These are phyloP conservation scores for Salix brachista DNA, from an alignment of 345 rosid species.

Conservation along the genomic window DNA sequence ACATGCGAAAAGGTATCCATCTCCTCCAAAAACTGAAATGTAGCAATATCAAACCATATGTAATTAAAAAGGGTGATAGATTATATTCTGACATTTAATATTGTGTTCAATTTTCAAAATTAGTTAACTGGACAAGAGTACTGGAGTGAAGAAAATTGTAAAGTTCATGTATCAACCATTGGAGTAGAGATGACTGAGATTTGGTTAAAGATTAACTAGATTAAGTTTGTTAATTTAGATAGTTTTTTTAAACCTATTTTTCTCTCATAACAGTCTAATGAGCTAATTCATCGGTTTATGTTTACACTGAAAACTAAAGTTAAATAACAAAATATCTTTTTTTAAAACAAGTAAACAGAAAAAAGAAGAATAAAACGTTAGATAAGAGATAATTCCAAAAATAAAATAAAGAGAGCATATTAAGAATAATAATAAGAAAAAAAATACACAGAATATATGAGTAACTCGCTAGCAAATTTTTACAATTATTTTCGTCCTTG, in stretches of 20 bases:
- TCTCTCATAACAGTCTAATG: no score
- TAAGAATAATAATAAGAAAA: neutral
- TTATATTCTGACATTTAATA: neutral
- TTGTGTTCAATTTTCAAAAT: neutral
- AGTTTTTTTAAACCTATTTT: no score
- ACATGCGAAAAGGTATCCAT: slow-evolving; percentile 24
- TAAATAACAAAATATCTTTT: no score
- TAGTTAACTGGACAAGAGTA: neutral
- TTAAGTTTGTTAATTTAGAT: no score
- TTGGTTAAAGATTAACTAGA: neutral
- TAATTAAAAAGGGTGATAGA: neutral
- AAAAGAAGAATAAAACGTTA: neutral
- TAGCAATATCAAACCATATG: neutral
- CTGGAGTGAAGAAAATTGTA: neutral
- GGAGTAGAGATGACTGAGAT: neutral
- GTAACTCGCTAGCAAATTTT: neutral
- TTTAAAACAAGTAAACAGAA: neutral
- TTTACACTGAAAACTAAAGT: no score
- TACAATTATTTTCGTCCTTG: neutral
- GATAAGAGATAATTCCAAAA: neutral
- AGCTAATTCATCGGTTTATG: no score
- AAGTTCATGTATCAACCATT: neutral
- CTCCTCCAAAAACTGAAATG: neutral
- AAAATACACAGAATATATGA: neutral
- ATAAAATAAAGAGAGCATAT: neutral